Percentiles rank a stretch among this genome's conserved stretches.
These are phyloP conservation scores for Podaxis sp. DNA, from an alignment of 768 basidiomycete species.

Conservation along the genomic window DNA sequence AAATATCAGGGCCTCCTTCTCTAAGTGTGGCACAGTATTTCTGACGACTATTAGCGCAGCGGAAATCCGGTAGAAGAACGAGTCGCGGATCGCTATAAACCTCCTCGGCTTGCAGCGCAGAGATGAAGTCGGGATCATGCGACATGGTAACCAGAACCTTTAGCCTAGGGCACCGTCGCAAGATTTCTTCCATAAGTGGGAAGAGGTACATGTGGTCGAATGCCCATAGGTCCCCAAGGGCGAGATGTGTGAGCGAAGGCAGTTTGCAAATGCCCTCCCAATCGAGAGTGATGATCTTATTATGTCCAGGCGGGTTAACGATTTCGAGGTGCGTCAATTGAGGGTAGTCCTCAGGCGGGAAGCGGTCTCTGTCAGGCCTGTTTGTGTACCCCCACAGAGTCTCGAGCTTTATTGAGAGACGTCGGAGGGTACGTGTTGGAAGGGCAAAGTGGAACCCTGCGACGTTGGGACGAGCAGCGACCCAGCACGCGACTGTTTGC, in stretches of 20 bases:
- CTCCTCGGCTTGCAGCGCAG: conserved; percentile 17
- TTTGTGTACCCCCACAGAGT: conserved; percentile 17
- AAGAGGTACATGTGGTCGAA: conserved; percentile 20
- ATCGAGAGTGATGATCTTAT: conserved; percentile 20
- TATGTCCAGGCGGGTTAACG: conserved; percentile 23
- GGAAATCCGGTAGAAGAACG: conserved; percentile 25
- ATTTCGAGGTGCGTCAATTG: conserved; percentile 30
- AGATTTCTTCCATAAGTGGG: conserved; percentile 21
- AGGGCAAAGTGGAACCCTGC: conserved; percentile 14
- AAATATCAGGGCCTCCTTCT: conserved; percentile 28
- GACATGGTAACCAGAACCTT: conserved; percentile 28
- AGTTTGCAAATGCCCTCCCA: conserved; percentile 27
- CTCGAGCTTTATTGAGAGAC: conserved; percentile 25
- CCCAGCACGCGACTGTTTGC: conserved; percentile 28
- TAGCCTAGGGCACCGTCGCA: conserved; percentile 20
- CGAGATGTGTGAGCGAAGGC: conserved; percentile 32
- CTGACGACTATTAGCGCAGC: conserved; percentile 19
- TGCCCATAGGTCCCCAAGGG: conserved; percentile 27
- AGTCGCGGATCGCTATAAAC: conserved; percentile 25
- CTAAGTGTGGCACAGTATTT: conserved; percentile 29
- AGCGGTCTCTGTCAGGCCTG: conserved; percentile 1
- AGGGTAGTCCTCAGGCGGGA: conserved; percentile 19
- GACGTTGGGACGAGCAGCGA: conserved; percentile 15
- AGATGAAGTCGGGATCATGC: conserved; percentile 20
- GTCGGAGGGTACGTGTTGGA: conserved; percentile 16